A percentile compares a stretch with the other conserved stretches of the same genome.
These are phyloP conservation scores for Oryza officinalis DNA, from an alignment of 176 grass and related monocot genomes.

Conservation along the genomic window DNA sequence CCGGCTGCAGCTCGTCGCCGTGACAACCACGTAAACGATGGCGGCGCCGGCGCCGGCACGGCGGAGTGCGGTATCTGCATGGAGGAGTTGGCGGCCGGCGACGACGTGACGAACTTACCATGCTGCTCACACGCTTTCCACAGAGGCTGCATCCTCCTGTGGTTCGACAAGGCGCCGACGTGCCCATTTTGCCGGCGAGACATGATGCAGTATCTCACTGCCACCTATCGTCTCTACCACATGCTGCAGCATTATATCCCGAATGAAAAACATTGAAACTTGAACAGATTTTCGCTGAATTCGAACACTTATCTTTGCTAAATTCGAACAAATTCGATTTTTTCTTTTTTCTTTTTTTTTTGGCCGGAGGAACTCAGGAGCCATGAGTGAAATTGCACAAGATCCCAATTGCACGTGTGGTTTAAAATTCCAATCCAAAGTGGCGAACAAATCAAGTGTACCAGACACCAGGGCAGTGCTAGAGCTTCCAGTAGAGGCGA, in stretches of 20 bases:
- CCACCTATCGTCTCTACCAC: background rate
- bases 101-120: background rate
- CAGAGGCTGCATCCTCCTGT: background rate
- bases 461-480: background rate
- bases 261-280: background rate
- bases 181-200: background rate
- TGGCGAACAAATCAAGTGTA: no score
- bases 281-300: background rate
- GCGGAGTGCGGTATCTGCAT: background rate
- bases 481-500: conserved; percentile 89
- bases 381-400: background rate
- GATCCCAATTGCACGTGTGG: background rate
- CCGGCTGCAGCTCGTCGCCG: background rate
- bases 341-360: no score
- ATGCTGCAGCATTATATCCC: background rate
- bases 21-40: background rate
- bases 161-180: background rate
- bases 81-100: background rate
- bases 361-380: no score
- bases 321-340: background rate
- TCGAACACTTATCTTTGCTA: background rate
- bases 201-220: background rate
- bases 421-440: no score
- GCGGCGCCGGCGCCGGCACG: background rate
- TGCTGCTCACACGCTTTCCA: conserved; percentile 3